A percentile compares a stretch with the other conserved stretches of the same genome.
These are phyloP conservation scores for Penicillium sp. DNA, from an alignment of 2,329 filamentous ascomycete genomes.

Conservation along the genomic window DNA sequence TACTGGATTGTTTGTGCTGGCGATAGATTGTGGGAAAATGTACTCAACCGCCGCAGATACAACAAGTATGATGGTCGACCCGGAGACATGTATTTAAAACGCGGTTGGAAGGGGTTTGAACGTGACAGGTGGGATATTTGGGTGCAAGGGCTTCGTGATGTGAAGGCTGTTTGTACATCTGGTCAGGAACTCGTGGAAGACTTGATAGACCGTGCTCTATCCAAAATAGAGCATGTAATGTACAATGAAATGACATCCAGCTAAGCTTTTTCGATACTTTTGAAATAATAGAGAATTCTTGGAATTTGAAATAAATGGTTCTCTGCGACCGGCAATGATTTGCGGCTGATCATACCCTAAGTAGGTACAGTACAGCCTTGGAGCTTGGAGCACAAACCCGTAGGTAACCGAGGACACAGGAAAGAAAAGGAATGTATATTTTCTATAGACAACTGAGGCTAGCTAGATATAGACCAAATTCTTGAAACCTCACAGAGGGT, in stretches of 20 bases:
- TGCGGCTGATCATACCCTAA: background rate
- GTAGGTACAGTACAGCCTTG: background rate
- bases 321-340: background rate
- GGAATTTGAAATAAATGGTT: background rate
- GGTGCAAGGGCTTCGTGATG: background rate
- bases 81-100: background rate
- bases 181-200: background rate
- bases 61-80: constrained; percentile 6
- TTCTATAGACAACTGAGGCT: no score
- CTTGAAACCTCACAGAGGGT: background rate
- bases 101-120: constrained; percentile 2
- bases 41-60: background rate
- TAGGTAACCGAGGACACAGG: no score
- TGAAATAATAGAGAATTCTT: background rate
- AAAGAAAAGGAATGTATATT: no score
- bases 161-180: background rate
- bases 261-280: background rate
- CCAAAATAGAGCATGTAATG: constrained; percentile 1
- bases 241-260: background rate
- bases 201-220: background rate
- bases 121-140: constrained; percentile 4
- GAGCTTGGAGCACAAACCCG: background rate
- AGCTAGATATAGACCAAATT: background rate
- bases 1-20: constrained; percentile 7
- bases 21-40: constrained; percentile 5